Evolutionary conservation across 805 yeast genomes (phyloP), one percentile per base, ranked within the genome.

Genomic region (Ogataea zsoltii): DNA sequence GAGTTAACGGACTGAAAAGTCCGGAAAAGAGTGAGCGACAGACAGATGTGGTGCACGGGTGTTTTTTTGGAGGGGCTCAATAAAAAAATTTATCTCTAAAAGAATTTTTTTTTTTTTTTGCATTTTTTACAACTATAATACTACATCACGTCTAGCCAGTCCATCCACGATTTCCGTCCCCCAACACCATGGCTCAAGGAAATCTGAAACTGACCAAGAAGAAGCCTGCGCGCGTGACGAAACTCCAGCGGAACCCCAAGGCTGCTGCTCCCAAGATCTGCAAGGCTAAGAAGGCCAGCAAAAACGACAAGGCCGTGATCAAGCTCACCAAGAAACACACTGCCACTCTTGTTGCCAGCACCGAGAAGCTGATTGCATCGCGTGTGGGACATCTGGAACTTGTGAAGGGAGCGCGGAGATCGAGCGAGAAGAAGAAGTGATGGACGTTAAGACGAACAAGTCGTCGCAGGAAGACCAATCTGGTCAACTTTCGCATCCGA

Each of bases 351-450:
- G 72, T 68, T 39, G 61, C 79, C 3, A 72, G 79, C 33, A 92
- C 98, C 3, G 99, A 92, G 68, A 89, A 81, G 68, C 74, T 89
- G 46, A 80, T 92, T 55, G 83, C 97, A 2, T 76, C 95, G 45
- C 78, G 92, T 63, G 97, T 92, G 7, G 99, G 99, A 19, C 98
- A 92, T 66, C 75, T 92, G 58, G 99, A 92, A 69, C 64, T 92
- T 32, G 71, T 92, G 53, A 90, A 88, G 66, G 99, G 99, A 13
- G 83, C 94, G 7, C 82, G 97, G 72, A 80, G 95, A 69, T 28
- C 31, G 13, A 80, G 86, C 57, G 48, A 88, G 14, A 96, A 88
- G 62, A 86, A 78, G 62, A 71, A 65, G 16, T 37, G 29, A 37
- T 35, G 37, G 14, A 78, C 72, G n/a, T n/a, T n/a, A 52, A 80